Conservation (phyloP, 371 early-diverging fungal species). For the Dinochytrium kinnereticum region DNA sequence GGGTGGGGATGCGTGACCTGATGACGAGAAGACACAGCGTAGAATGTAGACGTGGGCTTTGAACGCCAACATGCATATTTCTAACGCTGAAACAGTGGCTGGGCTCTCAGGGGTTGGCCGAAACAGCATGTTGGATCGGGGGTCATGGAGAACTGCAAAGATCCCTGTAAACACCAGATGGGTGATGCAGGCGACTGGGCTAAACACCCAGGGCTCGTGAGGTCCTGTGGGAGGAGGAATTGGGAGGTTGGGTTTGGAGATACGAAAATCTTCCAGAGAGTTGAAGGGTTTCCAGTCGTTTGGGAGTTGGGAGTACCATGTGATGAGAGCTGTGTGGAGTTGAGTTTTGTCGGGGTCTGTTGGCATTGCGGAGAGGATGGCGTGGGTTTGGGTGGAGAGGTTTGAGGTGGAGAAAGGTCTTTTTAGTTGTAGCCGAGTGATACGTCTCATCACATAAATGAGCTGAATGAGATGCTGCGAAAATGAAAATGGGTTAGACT, state of each 20-base stretch:
- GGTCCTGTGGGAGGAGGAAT: slow-evolving; percentile 10
- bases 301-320: slow-evolving; percentile 5
- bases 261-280: not conserved
- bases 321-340: not conserved
- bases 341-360: not conserved
- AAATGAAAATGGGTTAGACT: not conserved
- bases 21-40: not conserved
- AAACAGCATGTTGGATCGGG: not conserved
- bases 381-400: not conserved
- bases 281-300: not conserved
- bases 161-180: slow-evolving; percentile 9
- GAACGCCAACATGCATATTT: not conserved
- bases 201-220: not conserved
- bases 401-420: not conserved
- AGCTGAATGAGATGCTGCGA: not conserved
- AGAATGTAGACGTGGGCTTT: not conserved
- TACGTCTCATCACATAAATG: not conserved
- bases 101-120: no score
- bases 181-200: not conserved
- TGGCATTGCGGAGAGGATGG: not conserved
- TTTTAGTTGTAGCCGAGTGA: not conserved
- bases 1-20: not conserved
- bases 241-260: not conserved
- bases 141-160: slow-evolving; percentile 14
- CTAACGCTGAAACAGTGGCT: not conserved